These are phyloP conservation scores for Daucus carota DNA, from an alignment of 129 eudicot species.

Conservation along the genomic window DH1_v3.0 NC_030386.2:27399501-27400000, in stretches of 20 bases:
- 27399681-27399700: neutral
- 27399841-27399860: neutral
- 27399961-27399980: slow-evolving; percentile 98
- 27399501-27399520: too few species aligned
- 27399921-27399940: neutral
- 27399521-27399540: too few species aligned
- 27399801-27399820: neutral
- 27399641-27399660: neutral
- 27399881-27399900: neutral
- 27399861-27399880: neutral
- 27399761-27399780: neutral
- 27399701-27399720: neutral
- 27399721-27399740: neutral
- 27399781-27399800: neutral
- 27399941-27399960: slow-evolving; percentile 72
- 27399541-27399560: too few species aligned
- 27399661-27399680: neutral
- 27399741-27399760: neutral
- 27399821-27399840: neutral
- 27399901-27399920: neutral
- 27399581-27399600: neutral
- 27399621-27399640: neutral
- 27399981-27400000: slow-evolving; percentile 63
- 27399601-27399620: neutral
- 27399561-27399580: too few species aligned